Evolutionary conservation across 352 stramenopile genomes (phyloP), one percentile per base, ranked within the genome.

Genomic region (Globisporangium orthogonon): DNA sequence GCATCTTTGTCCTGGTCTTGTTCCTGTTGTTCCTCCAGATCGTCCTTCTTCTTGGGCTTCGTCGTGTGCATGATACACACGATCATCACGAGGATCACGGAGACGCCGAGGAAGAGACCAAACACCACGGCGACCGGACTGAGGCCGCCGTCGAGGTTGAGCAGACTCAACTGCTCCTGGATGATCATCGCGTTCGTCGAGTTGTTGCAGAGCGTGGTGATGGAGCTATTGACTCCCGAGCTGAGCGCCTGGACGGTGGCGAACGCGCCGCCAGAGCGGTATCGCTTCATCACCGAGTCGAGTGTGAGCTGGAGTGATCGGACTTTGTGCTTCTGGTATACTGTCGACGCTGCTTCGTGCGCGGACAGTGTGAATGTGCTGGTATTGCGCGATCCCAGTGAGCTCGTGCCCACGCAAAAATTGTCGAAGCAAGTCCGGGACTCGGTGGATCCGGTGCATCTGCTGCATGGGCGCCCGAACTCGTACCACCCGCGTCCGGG

Each of bases 61-160:
- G 58, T 63, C 17, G 58, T 45, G 45, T 63, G 58, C 58, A 63
- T 63, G 58, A 63, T 63, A 45, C 50, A 63, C 33, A 63, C 58
- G 35, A 63, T 63, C 58, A 63, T 63, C 7, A 63, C 44, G 51
- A 63, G 58, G 10, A 63, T 63, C 15, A 54, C 58, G 0, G 50
- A 47, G 33, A 63, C 58, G 6, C 58, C 58, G 10, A 63, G 37
- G 44, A 63, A 63, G 11, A 63, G 37, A 3, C 58, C 58, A 50
- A 63, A 63, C 17, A 63, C 18, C 7, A 63, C 51, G 2, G 58
- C 58, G 14, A 63, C 35, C 2, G 58, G 58, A 31, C 58, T 63
- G 6, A 63, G 23, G 1, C 58, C 58, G 9, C 47, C 39, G 28
- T 58, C 58, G 23, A 63, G 43, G 41, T 49, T 53, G 14, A 63